Percentiles rank a stretch among this genome's conserved stretches.
Evolutionary conservation across 2,329 filamentous ascomycete genomes (phyloP).

Genomic region (Apiospora aurea): DNA sequence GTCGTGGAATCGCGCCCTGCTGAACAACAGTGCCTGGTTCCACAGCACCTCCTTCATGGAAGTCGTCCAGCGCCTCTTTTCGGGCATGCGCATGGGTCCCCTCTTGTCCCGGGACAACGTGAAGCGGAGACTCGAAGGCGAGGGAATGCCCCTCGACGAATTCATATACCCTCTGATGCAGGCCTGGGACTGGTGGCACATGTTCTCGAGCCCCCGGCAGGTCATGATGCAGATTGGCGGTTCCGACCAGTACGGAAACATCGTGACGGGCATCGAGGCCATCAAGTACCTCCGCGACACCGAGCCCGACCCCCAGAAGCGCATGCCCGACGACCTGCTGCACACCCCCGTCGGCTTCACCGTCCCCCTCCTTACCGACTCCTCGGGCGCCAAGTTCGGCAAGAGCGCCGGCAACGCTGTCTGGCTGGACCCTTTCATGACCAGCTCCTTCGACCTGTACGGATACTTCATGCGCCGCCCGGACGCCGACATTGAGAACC

Average conservation of each 20-base stretch:
- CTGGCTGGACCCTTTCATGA: slow-evolving; percentile 87
- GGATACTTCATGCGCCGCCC: slow-evolving; percentile 86
- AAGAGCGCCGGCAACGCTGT: slow-evolving; percentile 94
- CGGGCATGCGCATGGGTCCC: slow-evolving; percentile 77
- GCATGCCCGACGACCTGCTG: slow-evolving; percentile 50
- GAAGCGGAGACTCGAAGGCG: slow-evolving; percentile 83
- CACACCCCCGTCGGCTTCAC: slow-evolving; percentile 83
- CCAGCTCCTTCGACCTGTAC: slow-evolving; percentile 85
- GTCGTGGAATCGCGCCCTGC: slow-evolving; percentile 70
- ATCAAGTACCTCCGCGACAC: slow-evolving; percentile 75
- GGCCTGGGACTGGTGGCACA: slow-evolving; percentile 94
- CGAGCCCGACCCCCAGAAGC: slow-evolving; percentile 54
- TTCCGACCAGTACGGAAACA: slow-evolving; percentile 96
- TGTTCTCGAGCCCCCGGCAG: slow-evolving; percentile 70
- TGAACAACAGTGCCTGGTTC: slow-evolving; percentile 89
- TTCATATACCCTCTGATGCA: slow-evolving; percentile 94
- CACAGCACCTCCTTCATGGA: slow-evolving; percentile 75
- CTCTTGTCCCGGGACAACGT: slow-evolving; percentile 91
- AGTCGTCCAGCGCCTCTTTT: slow-evolving; percentile 76
- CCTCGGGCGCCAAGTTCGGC: slow-evolving; percentile 88
- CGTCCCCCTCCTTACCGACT: slow-evolving; percentile 85
- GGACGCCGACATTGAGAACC: slow-evolving; percentile 80
- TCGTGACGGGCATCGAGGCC: slow-evolving; percentile 85
- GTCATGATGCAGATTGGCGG: slow-evolving; percentile 91
- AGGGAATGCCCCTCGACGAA: slow-evolving; percentile 93